A percentile compares a stretch with the other conserved stretches of the same genome.
These are phyloP conservation scores for Termitomyces heimii DNA, from an alignment of 768 basidiomycete species.

Conservation along the genomic window DNA sequence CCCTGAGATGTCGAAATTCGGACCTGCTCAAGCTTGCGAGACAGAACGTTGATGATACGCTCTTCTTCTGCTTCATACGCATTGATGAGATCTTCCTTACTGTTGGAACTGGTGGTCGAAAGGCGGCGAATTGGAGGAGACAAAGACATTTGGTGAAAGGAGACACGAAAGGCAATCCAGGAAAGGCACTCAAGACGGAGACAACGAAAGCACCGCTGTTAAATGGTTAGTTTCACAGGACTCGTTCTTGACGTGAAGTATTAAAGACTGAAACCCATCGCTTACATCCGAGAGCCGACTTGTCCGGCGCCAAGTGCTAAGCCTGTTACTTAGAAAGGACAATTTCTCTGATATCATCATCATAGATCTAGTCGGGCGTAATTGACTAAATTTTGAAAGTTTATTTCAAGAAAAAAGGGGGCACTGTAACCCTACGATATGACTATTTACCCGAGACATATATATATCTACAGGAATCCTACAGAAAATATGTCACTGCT, in stretches of 20 bases:
- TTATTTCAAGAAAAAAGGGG: not conserved
- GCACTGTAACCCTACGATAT: not conserved
- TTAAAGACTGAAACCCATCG: constrained; percentile 5
- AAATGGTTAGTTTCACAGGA: constrained; percentile 9
- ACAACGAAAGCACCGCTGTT: not conserved
- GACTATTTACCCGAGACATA: not conserved
- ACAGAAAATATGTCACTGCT: constrained; percentile 12
- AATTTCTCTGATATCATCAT: not conserved
- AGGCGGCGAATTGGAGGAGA: constrained; percentile 58
- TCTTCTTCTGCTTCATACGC: constrained; percentile 90
- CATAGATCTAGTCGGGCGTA: not conserved
- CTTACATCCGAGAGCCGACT: constrained; percentile 8
- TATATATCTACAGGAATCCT: constrained; percentile 9
- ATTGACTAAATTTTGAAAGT: not conserved
- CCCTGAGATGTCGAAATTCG: constrained; percentile 8
- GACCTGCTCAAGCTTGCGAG: constrained; percentile 81
- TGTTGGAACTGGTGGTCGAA: constrained; percentile 47
- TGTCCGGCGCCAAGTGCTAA: not conserved
- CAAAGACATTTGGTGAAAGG: constrained; percentile 25
- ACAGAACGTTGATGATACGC: constrained; percentile 78
- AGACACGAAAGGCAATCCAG: not conserved
- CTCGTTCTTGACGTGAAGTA: constrained; percentile 19
- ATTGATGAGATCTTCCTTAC: constrained; percentile 74
- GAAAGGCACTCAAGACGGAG: not conserved
- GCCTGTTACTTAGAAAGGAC: not conserved